phyloP scores from a whole-genome alignment of 345 rosid species.

The Populus pruinosa region DNA sequence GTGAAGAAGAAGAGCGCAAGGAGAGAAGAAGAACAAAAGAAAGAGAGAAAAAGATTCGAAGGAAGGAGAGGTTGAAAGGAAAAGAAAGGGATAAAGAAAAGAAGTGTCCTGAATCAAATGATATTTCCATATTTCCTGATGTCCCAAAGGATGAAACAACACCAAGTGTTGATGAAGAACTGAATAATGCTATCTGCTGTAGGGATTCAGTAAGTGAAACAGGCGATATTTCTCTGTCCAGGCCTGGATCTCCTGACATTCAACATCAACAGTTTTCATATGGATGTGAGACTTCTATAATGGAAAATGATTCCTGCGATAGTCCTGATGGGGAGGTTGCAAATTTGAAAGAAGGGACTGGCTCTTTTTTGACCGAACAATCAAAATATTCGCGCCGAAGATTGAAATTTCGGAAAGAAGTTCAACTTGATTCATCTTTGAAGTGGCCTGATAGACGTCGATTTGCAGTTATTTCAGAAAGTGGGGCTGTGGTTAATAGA shows the following conservation, averaged over 20 bases:
- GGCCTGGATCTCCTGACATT: slow-evolving; percentile 54
- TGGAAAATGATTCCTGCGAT: slow-evolving; percentile 42
- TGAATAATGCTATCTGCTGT: slow-evolving; percentile 29
- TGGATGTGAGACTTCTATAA: slow-evolving; percentile 30
- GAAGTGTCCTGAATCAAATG: slow-evolving; percentile 34
- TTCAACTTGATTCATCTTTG: slow-evolving; percentile 41
- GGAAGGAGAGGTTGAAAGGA: slow-evolving; percentile 90
- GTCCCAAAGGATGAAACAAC: slow-evolving; percentile 42
- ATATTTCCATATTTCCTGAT: slow-evolving; percentile 21
- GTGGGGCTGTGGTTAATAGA: slow-evolving; percentile 38
- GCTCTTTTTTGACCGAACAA: slow-evolving; percentile 46
- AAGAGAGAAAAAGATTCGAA: slow-evolving; percentile 83
- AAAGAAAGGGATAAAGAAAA: slow-evolving; percentile 76
- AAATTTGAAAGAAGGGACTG: slow-evolving; percentile 44
- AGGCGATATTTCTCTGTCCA: slow-evolving; percentile 41
- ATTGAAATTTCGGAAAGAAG: slow-evolving; percentile 52
- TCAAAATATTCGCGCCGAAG: slow-evolving; percentile 49
- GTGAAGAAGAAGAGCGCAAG: slow-evolving; percentile 89
- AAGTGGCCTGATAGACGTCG: slow-evolving; percentile 65
- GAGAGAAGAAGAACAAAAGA: slow-evolving; percentile 87
- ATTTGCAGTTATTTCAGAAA: slow-evolving; percentile 45
- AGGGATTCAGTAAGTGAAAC: slow-evolving; percentile 41
- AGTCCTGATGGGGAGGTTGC: slow-evolving; percentile 37
- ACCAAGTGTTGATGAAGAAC: slow-evolving; percentile 42
- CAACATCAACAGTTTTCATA: slow-evolving; percentile 38